Base-by-base conservation (phyloP, 768 basidiomycete genomes). In the Hygrophorus pudorinus region DNA sequence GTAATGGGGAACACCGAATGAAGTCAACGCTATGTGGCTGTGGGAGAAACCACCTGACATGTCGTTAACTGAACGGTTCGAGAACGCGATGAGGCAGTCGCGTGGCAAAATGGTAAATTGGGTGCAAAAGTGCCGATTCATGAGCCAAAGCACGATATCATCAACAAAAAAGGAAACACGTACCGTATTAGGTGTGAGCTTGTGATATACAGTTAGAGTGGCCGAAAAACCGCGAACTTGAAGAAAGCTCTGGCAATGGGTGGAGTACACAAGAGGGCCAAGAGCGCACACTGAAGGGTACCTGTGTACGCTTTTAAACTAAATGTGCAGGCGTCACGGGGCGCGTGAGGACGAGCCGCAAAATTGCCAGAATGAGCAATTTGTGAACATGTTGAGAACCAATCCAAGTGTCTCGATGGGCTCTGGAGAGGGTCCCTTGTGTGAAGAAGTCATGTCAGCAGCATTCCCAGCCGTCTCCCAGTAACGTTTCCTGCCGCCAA, bases 331-430 rank as follows among this genome's bases (percentile, higher is more conserved):
- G 33, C 9, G 16, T 34, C 33, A 5, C 12, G 18, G 20, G 5
- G n/a, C 13, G 3, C 9, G 28, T 11, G 14, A 5, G 30, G 13
- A 11, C 16, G 34, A 1, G 11, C 14, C 18, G 14, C 17, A 41
- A 28, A 49, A 40, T 45, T 49, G 21, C 48, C 24, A 44, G 11
- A 49, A 38, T 13, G 11, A 28, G 47, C 38, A 48, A 45, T 29
- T 38, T 36, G 36, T 34, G 41, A 32, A 24, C 41, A 43, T 32
- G 40, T 31, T 42, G 34, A 36, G 17, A 29, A 31, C 46, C 46
- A 43, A 48, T 42, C 35, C 46, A 45, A 30, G 43, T 37, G 43
- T 20, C 8, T 9, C 35, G 45, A 45, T 49, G 48, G 41, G 14
- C 31, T 14, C 24, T n/a, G 38, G 16, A 27, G 28, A 21, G 37